These are phyloP conservation scores for Dentipellis fragilis DNA, from an alignment of 768 basidiomycete species.

Conservation along the genomic window DNA sequence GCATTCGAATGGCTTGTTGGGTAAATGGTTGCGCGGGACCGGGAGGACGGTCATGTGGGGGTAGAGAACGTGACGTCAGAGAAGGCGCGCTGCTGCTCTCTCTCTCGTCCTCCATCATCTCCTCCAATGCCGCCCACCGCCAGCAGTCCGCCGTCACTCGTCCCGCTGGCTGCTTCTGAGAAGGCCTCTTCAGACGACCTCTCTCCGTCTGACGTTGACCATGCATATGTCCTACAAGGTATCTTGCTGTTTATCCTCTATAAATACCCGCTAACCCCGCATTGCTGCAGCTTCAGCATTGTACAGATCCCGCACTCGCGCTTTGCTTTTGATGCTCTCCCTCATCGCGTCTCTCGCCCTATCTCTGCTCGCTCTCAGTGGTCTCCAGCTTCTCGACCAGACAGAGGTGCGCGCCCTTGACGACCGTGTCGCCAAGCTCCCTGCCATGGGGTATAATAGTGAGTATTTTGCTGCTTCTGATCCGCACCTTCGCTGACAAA, in stretches of 20 bases:
- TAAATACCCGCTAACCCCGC: not conserved
- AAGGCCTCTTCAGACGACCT: no score
- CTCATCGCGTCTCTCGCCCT: not conserved
- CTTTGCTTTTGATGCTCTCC: not conserved
- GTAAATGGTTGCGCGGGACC: no score
- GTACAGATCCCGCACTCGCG: not conserved
- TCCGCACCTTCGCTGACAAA: constrained; percentile 1
- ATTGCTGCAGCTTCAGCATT: not conserved
- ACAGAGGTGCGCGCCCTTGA: constrained; percentile 7
- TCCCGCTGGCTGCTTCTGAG: no score
- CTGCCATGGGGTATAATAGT: constrained; percentile 57
- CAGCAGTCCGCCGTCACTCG: no score
- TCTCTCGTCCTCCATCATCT: no score
- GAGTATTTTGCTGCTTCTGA: constrained; percentile 12
- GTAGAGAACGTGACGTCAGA: no score
- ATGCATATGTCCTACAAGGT: no score
- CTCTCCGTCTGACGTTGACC: no score
- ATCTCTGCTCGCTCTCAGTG: not conserved
- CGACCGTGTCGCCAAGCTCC: constrained; percentile 25
- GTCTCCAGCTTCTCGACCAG: not conserved
- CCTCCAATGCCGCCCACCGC: no score
- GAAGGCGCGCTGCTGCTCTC: no score
- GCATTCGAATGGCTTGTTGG: no score
- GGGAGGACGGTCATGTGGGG: no score
- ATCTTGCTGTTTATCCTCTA: not conserved